Conservation (phyloP, 768 basidiomycete species). For the Sarcodon aspratus region DNA sequence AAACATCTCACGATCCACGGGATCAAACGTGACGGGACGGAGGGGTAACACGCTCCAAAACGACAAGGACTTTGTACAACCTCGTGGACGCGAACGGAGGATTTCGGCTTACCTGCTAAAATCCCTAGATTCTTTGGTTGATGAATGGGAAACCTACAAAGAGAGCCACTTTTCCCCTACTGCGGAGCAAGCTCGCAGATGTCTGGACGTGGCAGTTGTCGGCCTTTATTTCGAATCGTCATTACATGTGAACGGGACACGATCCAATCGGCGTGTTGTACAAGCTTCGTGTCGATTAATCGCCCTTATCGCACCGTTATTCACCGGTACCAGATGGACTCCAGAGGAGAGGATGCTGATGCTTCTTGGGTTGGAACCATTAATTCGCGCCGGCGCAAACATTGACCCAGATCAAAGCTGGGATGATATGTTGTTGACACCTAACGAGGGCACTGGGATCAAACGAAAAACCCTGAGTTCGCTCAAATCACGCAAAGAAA, state of each 20-base stretch:
- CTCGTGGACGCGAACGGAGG: conserved; percentile 48
- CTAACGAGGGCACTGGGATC: conserved; percentile 46
- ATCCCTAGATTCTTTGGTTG: conserved; percentile 37
- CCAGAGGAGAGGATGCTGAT: conserved; percentile 53
- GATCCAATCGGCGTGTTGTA: conserved; percentile 47
- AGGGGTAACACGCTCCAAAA: conserved; percentile 1
- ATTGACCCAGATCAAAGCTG: conserved; percentile 17
- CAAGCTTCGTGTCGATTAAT: conserved; percentile 49
- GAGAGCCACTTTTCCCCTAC: conserved; percentile 27
- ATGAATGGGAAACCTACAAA: conserved; percentile 34
- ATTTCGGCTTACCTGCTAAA: conserved; percentile 54
- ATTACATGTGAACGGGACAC: conserved; percentile 53
- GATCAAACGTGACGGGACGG: not conserved
- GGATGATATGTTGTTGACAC: conserved; percentile 34
- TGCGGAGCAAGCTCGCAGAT: conserved; percentile 52
- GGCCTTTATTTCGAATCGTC: conserved; percentile 61
- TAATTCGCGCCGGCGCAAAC: conserved; percentile 32
- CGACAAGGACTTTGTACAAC: conserved; percentile 27
- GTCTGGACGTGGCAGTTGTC: conserved; percentile 57
- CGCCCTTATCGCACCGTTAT: conserved; percentile 24
- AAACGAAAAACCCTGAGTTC: conserved; percentile 36
- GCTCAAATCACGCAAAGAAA: conserved; percentile 13
- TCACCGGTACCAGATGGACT: conserved; percentile 39
- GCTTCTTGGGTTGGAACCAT: conserved; percentile 51
- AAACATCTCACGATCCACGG: conserved; percentile 3